Evolutionary conservation across 1,284 basidiomycete genomes (phyloP), one percentile per base, ranked within the genome.

Genomic region (Farysia itapuensis): DNA sequence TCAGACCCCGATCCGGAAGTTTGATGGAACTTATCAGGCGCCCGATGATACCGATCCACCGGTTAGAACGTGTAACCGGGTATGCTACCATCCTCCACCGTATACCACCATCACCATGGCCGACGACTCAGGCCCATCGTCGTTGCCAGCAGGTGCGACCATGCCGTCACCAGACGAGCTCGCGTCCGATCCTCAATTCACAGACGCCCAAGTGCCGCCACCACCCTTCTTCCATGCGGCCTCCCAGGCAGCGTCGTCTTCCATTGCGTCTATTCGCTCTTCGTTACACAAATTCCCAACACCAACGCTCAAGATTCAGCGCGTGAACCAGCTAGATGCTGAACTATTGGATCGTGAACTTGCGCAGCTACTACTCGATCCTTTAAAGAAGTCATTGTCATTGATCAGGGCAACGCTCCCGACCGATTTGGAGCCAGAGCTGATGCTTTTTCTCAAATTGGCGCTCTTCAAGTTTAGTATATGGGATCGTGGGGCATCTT

Each of bases 261-360:
- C 54, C 7, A 64, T 74, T 28, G 48, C 47, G 2, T 40, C 41
- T 0, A 67, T 75, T 21, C 65, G 72, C 18, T 49, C 50, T 5
- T 60, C 57, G 5, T 47, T 75, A 0, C 67, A 71, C 15, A 35
- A 47, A n/a, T 72, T 74, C 37, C 59, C 70, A 11, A 66, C 70
- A 13, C 68, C 73, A 4, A 48, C 58, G n/a, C 61, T 74, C 31
- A 67, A 67, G 24, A 68, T 75, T 28, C 72, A 74, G 35, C 54
- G 93, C 39, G 91, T 97, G 30, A 87, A 87, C 20, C 90, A 96
- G 78, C 84, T 97, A 35, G 95, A 99, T 77, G 86, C 94, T 1
- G 87, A 92, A 67, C 81, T 94, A 22, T 83, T 98, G 34, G 95
- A 99, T 79, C 84, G 86, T 50, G 92, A 97, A 63, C 83, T 99